phyloP scores from a whole-genome alignment of 2,329 filamentous ascomycete genomes.

The Talaromyces pinophilus region DNA sequence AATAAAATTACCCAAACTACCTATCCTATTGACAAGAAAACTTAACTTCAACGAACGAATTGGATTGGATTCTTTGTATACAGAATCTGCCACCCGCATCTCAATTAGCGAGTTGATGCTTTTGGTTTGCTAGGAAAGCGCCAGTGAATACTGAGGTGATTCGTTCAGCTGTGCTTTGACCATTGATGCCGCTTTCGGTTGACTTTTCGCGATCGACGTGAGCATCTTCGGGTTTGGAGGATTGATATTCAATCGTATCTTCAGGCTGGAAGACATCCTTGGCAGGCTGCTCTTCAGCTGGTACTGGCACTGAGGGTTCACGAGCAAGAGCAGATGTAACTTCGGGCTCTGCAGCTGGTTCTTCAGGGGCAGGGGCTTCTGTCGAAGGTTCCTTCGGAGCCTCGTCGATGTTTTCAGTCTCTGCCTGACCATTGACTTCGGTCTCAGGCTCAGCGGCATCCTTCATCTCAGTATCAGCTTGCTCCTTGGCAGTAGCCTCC shows the following conservation, averaged over 20 bases:
- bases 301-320: not conserved
- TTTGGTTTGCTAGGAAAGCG: constrained; percentile 9
- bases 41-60: too few relatives aligned
- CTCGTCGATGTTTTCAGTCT: not conserved
- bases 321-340: not conserved
- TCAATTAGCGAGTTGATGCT: not conserved
- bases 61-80: not conserved
- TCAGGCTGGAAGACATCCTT: not conserved
- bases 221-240: not conserved
- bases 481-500: not conserved
- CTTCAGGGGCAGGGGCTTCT: not conserved
- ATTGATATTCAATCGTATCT: not conserved
- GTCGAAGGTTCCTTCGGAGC: not conserved
- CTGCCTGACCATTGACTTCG: not conserved
- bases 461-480: constrained; percentile 7
- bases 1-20: not conserved
- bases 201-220: not conserved
- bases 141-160: constrained; percentile 13
- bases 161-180: constrained; percentile 15
- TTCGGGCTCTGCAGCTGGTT: constrained; percentile 1
- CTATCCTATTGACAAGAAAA: not conserved
- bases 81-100: not conserved
- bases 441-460: not conserved
- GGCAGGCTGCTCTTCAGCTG: not conserved
- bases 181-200: constrained; percentile 10